These are phyloP conservation scores for Hypoxylon sp. DNA, from an alignment of 2,329 filamentous ascomycete genomes.

Conservation along the genomic window DNA sequence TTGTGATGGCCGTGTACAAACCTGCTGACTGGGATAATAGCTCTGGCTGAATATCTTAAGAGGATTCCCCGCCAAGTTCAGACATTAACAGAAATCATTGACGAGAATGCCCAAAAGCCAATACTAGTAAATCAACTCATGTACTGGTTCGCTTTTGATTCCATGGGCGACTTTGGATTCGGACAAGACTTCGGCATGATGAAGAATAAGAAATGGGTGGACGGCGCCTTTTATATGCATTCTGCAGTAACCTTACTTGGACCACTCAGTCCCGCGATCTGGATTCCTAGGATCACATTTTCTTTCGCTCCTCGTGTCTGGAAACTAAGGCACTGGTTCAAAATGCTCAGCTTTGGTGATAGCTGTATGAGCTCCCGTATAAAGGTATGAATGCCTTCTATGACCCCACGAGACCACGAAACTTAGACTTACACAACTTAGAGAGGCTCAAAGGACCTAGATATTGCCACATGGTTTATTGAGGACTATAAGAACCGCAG, in stretches of 20 bases:
- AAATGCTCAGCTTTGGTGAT: conserved; percentile 19
- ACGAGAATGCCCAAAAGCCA: not conserved
- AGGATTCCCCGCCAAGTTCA: not conserved
- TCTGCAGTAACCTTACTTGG: conserved; percentile 21
- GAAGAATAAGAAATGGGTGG: conserved; percentile 4
- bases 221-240: conserved; percentile 5
- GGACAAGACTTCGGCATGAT: conserved; percentile 21
- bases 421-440: not conserved
- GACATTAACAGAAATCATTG: not conserved
- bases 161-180: conserved; percentile 24
- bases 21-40: not conserved
- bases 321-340: conserved; percentile 20
- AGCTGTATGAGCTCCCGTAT: conserved; percentile 2
- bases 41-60: not conserved
- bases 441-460: not conserved
- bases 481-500: not conserved
- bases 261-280: conserved; percentile 8
- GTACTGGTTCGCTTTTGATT: conserved; percentile 28
- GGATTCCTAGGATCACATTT: conserved; percentile 17
- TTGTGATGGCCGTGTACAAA: not conserved
- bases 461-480: not conserved
- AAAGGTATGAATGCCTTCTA: not conserved
- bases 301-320: conserved; percentile 8
- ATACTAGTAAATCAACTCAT: conserved; percentile 17
- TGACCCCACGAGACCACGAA: too few relatives aligned